These are phyloP conservation scores for Fusarium graminum DNA, from an alignment of 2,329 filamentous ascomycete genomes.

Conservation along the genomic window DNA sequence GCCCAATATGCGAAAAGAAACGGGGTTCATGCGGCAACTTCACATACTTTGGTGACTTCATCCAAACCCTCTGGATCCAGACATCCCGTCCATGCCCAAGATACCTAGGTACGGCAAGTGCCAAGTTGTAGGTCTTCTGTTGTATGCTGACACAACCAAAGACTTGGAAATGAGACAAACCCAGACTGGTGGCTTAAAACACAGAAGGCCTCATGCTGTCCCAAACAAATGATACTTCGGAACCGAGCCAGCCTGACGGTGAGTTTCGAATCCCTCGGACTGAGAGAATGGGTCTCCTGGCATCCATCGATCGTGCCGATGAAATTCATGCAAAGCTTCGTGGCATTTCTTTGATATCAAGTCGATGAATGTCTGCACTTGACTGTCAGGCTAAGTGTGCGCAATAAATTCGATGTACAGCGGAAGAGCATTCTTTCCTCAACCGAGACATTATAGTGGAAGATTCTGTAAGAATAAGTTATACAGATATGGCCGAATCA, in stretches of 20 bases:
- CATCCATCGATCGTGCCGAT: slow-evolving; percentile 32
- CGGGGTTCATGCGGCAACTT: slow-evolving; percentile 32
- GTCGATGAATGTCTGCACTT: slow-evolving; percentile 11
- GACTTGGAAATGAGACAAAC: slow-evolving; percentile 27
- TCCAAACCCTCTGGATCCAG: slow-evolving; percentile 8
- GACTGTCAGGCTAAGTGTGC: slow-evolving; percentile 28
- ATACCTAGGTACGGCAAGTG: slow-evolving; percentile 20
- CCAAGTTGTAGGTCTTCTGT: slow-evolving; percentile 26
- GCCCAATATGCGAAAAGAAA: slow-evolving; percentile 30
- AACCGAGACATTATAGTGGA: not conserved
- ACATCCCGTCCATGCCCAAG: slow-evolving; percentile 34
- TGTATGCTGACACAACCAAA: slow-evolving; percentile 26
- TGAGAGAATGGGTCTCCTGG: slow-evolving; percentile 33
- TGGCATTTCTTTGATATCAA: slow-evolving; percentile 45
- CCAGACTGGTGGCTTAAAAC: slow-evolving; percentile 34
- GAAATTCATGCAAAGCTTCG: slow-evolving; percentile 50
- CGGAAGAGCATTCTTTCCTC: not conserved
- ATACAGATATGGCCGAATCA: not conserved
- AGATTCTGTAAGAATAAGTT: not conserved
- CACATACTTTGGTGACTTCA: slow-evolving; percentile 1
- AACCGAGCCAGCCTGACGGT: slow-evolving; percentile 24
- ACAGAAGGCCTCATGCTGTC: slow-evolving; percentile 36
- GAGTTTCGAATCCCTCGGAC: slow-evolving; percentile 21
- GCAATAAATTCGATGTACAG: not conserved
- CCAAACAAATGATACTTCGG: slow-evolving; percentile 9